A percentile compares a stretch with the other conserved stretches of the same genome.
phyloP scores from a whole-genome alignment of 441 rosid genomes.

The Macaranga tanarius region DNA sequence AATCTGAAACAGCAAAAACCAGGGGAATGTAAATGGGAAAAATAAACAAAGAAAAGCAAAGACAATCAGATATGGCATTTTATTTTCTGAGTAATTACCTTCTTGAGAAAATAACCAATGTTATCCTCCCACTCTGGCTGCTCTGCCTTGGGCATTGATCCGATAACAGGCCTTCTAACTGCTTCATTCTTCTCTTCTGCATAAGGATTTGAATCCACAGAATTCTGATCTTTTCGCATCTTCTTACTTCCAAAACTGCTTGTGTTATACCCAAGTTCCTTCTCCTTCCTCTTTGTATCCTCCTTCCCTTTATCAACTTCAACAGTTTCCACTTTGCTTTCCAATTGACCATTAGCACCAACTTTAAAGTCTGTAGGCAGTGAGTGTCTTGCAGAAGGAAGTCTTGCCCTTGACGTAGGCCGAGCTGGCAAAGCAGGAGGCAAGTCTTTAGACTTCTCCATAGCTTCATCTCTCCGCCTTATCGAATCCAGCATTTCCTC shows the following conservation, averaged over 20 bases:
- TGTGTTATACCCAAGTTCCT: constrained; percentile 44
- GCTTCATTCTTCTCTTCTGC: constrained; percentile 31
- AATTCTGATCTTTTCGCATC: constrained; percentile 45
- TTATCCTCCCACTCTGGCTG: constrained; percentile 65
- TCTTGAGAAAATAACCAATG: constrained; percentile 74
- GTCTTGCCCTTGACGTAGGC: constrained; percentile 80
- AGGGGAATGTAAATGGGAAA: constrained; percentile 7
- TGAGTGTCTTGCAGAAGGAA: constrained; percentile 71
- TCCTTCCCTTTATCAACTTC: constrained; percentile 42
- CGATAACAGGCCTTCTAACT: background rate
- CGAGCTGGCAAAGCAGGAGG: constrained; percentile 95
- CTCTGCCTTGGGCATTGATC: constrained; percentile 15
- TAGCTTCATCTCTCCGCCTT: constrained; percentile 60
- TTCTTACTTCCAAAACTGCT: constrained; percentile 88
- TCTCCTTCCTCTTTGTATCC: constrained; percentile 74
- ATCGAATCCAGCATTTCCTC: constrained; percentile 95
- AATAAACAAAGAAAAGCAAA: background rate
- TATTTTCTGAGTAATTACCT: constrained; percentile 42
- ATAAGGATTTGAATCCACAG: constrained; percentile 64
- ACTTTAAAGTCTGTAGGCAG: constrained; percentile 61
- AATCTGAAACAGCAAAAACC: background rate
- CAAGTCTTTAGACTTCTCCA: constrained; percentile 67
- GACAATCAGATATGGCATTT: background rate
- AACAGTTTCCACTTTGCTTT: constrained; percentile 28
- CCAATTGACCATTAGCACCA: constrained; percentile 29